phyloP scores from a whole-genome alignment of 192 early-diverging fungal species.

The Umbelopsis isabellina region DNA sequence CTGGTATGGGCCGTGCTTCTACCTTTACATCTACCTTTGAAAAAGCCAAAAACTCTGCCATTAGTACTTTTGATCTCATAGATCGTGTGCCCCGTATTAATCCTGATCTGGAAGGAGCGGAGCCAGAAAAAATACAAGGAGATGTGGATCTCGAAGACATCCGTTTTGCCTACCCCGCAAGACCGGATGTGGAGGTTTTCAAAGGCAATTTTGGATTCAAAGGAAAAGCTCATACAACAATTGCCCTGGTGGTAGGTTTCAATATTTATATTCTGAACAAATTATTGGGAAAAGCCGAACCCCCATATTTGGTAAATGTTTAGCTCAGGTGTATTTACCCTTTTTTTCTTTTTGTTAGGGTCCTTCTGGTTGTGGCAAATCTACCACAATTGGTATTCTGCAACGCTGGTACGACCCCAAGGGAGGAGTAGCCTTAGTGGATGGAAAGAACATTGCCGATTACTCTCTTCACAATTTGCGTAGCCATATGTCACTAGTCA shows the following conservation, averaged over 20 bases:
- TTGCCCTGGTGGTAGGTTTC: slow-evolving; percentile 77
- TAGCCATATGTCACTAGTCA: slow-evolving; percentile 73
- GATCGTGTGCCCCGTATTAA: slow-evolving; percentile 74
- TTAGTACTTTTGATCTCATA: slow-evolving; percentile 68
- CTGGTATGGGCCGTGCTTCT: slow-evolving; percentile 65
- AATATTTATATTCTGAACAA: background rate
- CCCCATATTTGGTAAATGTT: no score
- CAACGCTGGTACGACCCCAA: slow-evolving; percentile 80
- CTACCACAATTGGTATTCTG: slow-evolving; percentile 58
- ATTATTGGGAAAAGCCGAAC: no score
- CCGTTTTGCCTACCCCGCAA: slow-evolving; percentile 68
- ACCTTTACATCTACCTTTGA: slow-evolving; percentile 72
- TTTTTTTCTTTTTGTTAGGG: slow-evolving; percentile 42
- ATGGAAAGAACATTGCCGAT: slow-evolving; percentile 56
- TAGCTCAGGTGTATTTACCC: background rate
- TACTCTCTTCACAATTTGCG: slow-evolving; percentile 70
- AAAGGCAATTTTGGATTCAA: slow-evolving; percentile 57
- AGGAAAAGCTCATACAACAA: slow-evolving; percentile 60
- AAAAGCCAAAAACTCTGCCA: slow-evolving; percentile 81
- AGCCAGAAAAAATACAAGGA: slow-evolving; percentile 47
- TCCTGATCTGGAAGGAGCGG: slow-evolving; percentile 45
- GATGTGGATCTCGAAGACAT: slow-evolving; percentile 55
- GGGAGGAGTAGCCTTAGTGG: slow-evolving; percentile 61
- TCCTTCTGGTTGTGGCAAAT: slow-evolving; percentile 85
- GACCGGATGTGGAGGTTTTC: slow-evolving; percentile 61